phyloP scores from a whole-genome alignment of 2,329 filamentous ascomycete species.

The Ramularia collo-cygni region DNA sequence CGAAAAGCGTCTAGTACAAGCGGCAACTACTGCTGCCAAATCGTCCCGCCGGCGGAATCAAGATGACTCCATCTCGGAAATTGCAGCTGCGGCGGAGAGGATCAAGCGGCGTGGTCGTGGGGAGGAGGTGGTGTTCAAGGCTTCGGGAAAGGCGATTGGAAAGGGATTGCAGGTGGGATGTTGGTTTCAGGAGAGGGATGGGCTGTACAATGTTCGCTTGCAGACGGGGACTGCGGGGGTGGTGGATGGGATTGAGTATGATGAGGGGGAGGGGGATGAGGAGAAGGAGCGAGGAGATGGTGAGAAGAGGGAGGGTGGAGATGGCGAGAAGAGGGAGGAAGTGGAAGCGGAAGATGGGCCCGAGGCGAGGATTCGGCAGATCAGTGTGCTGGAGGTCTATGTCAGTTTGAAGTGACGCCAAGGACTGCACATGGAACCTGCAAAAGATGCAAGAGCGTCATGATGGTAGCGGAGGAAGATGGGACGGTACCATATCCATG shows the following conservation, averaged over 20 bases:
- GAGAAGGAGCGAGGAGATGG: constrained; percentile 8
- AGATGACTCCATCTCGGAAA: constrained; percentile 28
- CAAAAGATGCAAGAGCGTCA: too few species aligned
- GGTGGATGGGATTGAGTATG: constrained; percentile 57
- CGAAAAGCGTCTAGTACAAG: constrained; percentile 44
- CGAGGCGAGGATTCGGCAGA: constrained; percentile 35
- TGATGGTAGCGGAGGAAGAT: too few species aligned
- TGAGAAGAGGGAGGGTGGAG: constrained; percentile 18
- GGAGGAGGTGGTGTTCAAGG: constrained; percentile 55
- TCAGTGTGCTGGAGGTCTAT: constrained; percentile 30
- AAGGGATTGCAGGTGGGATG: constrained; percentile 56
- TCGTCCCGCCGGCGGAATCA: constrained; percentile 11
- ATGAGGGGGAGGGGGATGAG: constrained; percentile 19
- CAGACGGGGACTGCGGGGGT: constrained; percentile 58
- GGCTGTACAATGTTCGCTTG: constrained; percentile 52
- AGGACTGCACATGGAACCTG: too few species aligned
- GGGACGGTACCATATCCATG: too few species aligned
- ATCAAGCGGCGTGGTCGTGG: constrained; percentile 25
- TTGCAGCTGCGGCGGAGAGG: constrained; percentile 32
- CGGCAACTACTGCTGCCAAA: constrained; percentile 29
- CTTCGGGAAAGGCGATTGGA: constrained; percentile 60
- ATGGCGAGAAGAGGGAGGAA: constrained; percentile 25
- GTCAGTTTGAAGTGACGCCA: constrained; percentile 26
- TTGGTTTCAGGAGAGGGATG: constrained; percentile 55
- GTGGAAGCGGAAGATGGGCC: constrained; percentile 4